phyloP scores from a whole-genome alignment of 345 rosid species.

The Clarkia xantiana region DNA sequence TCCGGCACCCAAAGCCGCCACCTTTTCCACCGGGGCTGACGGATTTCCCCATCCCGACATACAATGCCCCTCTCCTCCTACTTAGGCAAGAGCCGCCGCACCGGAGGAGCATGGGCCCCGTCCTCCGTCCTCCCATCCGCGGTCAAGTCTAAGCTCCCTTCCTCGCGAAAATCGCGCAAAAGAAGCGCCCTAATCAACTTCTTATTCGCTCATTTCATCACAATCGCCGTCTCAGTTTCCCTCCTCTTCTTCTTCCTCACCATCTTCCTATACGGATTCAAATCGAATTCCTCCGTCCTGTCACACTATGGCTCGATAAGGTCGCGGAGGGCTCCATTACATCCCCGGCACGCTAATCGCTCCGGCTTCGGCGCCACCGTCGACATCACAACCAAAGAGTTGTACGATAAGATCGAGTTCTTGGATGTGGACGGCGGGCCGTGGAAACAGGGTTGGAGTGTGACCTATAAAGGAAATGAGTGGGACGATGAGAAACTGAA shows the following conservation, averaged over 20 bases:
- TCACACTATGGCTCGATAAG: too few species aligned
- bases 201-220: slow-evolving; percentile 59
- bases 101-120: slow-evolving; percentile 12
- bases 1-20: too few species aligned
- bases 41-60: too few species aligned
- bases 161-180: slow-evolving; percentile 38
- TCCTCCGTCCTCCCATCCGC: neutral
- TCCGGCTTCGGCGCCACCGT: slow-evolving; percentile 32
- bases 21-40: too few species aligned
- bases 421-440: slow-evolving; percentile 73
- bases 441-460: slow-evolving; percentile 97
- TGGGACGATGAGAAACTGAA: slow-evolving; percentile 84
- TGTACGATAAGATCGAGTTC: slow-evolving; percentile 87
- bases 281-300: slow-evolving; percentile 21
- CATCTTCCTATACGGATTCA: slow-evolving; percentile 44
- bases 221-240: slow-evolving; percentile 50
- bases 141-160: slow-evolving; percentile 38
- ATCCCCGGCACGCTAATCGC: slow-evolving; percentile 8
- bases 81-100: slow-evolving; percentile 50
- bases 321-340: slow-evolving; percentile 6
- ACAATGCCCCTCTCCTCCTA: slow-evolving; percentile 67
- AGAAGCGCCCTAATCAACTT: slow-evolving; percentile 48
- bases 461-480: slow-evolving; percentile 57
- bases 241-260: slow-evolving; percentile 61
- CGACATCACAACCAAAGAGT: slow-evolving; percentile 69